These are phyloP conservation scores for Annona squamosa DNA, from an alignment of 164 flowering plant species.

Conservation along the genomic window DNA sequence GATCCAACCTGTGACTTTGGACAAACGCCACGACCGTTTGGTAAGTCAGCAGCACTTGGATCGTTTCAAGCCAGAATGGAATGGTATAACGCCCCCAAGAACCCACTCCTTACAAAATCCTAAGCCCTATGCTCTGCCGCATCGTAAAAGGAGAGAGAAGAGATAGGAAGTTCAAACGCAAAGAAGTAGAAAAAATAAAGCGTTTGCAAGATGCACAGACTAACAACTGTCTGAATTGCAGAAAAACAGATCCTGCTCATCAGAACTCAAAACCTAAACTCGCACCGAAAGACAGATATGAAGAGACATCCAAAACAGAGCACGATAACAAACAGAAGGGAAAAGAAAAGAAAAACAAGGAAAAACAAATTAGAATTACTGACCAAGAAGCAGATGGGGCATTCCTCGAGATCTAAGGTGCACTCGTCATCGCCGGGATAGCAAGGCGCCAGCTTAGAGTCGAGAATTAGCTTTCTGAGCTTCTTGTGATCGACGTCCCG, in stretches of 20 bases:
- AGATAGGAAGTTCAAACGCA: no score
- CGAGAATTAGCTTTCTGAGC: constrained; percentile 87
- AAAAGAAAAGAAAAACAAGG: not conserved
- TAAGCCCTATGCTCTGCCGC: no score
- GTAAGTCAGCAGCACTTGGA: no score
- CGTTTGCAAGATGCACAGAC: not conserved
- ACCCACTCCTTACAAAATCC: no score
- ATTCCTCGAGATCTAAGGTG: constrained; percentile 67
- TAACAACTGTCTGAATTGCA: not conserved
- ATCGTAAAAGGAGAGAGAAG: no score
- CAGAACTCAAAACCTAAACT: not conserved
- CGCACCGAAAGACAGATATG: not conserved
- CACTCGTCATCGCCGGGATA: constrained; percentile 84
- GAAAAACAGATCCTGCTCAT: not conserved
- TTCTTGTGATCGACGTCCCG: constrained; percentile 91
- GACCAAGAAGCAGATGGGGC: constrained; percentile 98
- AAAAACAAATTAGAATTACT: constrained; percentile 12
- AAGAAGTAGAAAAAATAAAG: no score
- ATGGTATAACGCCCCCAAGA: no score
- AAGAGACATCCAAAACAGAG: no score
- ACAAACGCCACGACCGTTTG: no score
- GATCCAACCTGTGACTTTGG: no score
- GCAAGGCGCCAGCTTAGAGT: constrained; percentile 93
- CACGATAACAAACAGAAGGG: not conserved
- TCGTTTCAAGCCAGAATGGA: no score